phyloP scores from a whole-genome alignment of 208 protist species.

The Sergeia podlipaevii region DNA sequence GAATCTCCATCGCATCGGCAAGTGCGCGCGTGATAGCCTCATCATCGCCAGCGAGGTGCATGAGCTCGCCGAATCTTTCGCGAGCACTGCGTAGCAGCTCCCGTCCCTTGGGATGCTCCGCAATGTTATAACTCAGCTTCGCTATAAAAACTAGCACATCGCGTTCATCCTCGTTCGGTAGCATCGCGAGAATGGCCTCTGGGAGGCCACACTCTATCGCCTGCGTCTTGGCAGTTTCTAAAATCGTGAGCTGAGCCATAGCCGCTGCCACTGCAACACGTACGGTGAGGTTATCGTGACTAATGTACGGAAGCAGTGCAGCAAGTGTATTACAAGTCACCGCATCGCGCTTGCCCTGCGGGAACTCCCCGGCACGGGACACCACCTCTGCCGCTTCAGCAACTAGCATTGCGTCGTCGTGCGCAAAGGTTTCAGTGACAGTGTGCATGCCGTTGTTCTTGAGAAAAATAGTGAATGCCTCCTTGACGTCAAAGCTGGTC shows the following conservation, averaged over 20 bases:
- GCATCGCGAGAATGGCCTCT: conserved; percentile 20
- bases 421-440: conserved; percentile 33
- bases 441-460: conserved; percentile 25
- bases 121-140: conserved; percentile 52
- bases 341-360: conserved; percentile 52
- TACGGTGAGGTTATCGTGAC: conserved; percentile 57
- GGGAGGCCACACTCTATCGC: conserved; percentile 45
- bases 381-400: conserved; percentile 70
- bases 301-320: conserved; percentile 43
- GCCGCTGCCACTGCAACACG: conserved; percentile 58
- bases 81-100: conserved; percentile 30
- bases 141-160: conserved; percentile 78
- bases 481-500: conserved; percentile 67
- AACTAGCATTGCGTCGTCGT: conserved; percentile 36
- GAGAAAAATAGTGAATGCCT: conserved; percentile 62
- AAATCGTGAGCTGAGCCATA: conserved; percentile 70
- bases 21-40: conserved; percentile 20
- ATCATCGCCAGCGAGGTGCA: conserved; percentile 31
- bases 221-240: conserved; percentile 70
- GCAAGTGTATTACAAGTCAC: conserved; percentile 35
- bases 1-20: conserved; percentile 11
- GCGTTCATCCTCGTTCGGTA: conserved; percentile 66
- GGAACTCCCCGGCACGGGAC: conserved; percentile 39
- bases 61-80: conserved; percentile 33
- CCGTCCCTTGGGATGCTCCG: conserved; percentile 59